phyloP scores from a whole-genome alignment of 257 asterid species.

The Scutellaria galericulata region DNA sequence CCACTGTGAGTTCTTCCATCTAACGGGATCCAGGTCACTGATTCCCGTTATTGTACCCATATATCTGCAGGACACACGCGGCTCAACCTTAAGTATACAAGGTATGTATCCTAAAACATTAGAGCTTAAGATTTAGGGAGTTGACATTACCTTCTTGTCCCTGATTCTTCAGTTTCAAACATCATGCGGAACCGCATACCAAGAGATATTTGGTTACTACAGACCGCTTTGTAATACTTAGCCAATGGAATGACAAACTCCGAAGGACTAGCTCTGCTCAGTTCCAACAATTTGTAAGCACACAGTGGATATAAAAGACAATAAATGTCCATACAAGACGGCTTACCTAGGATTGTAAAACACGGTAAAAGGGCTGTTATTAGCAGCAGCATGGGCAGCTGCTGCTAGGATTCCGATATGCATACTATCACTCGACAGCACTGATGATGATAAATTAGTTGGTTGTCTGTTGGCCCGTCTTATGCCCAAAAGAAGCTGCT shows the following conservation, averaged over 20 bases:
- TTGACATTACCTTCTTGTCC: conserved; percentile 72
- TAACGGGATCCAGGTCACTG: conserved; percentile 77
- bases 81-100: neutral
- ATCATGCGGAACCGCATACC: conserved; percentile 98
- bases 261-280: conserved; percentile 90
- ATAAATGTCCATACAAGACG: neutral
- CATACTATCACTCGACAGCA: conserved; percentile 75
- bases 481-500: conserved; percentile 77
- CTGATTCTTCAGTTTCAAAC: conserved; percentile 97
- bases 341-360: conserved; percentile 72
- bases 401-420: conserved; percentile 80
- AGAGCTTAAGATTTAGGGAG: neutral
- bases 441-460: conserved; percentile 64
- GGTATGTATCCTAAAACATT: neutral
- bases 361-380: conserved; percentile 69
- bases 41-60: conserved; percentile 96
- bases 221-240: conserved; percentile 85
- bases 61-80: conserved; percentile 52
- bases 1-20: conserved; percentile 99
- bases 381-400: conserved; percentile 80
- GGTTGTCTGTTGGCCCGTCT: conserved; percentile 71
- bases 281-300: conserved; percentile 11
- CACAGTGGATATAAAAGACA: neutral
- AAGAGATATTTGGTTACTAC: conserved; percentile 82
- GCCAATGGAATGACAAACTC: conserved; percentile 95